Base-by-base conservation (phyloP, 1,139 yeast species). In the Hansenula sp. region DNA sequence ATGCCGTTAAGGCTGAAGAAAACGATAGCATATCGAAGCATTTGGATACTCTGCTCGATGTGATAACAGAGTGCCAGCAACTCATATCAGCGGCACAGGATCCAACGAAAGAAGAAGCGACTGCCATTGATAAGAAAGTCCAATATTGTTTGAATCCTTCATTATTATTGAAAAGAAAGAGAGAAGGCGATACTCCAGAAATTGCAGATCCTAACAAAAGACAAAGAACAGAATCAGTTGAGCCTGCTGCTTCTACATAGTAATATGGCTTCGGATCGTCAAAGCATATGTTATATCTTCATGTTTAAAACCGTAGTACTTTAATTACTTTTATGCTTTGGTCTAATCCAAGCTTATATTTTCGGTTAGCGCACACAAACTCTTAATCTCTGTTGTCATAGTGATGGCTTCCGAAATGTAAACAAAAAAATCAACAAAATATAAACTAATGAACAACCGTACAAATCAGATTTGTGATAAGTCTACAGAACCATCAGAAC, bases 121-220 rank as follows among this genome's bases (percentile, higher is more conserved):
- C 74, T 36, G 63, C 62, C 17, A 79, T 83, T 21, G 88, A 82
- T 47, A 77, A 76, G 38, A 83, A 81, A 58, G 74, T 84, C 29
- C 81, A 79, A 51, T 81, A 75, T 52, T 76, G 84, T 36, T 63
- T 80, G 40, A 79, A 81, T 51, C 93, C 93, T 10, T 64, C 64
- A 40, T 66, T 74, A 48, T 57, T 77, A 25, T 60, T 81, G 30
- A 74, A 74, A 51, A 71, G 75, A 55, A 67, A 67, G 38, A 49
- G 64, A 49, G 59, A 63, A 47, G 48, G 47, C 9, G 39, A 58
- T 52, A 44, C 42, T 10, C 39, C 39, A 2, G 41, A 19, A 1
- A 40, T 17, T 1, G 46, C 33, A 2, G 48, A 40, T 12, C 29
- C 46, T 4, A 45, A n/a, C 21, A 50, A 50, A 24, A 50, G 41